Evolutionary conservation across 768 basidiomycete genomes (phyloP).

Genomic region (Sporobolomyces phaffii): DNA sequence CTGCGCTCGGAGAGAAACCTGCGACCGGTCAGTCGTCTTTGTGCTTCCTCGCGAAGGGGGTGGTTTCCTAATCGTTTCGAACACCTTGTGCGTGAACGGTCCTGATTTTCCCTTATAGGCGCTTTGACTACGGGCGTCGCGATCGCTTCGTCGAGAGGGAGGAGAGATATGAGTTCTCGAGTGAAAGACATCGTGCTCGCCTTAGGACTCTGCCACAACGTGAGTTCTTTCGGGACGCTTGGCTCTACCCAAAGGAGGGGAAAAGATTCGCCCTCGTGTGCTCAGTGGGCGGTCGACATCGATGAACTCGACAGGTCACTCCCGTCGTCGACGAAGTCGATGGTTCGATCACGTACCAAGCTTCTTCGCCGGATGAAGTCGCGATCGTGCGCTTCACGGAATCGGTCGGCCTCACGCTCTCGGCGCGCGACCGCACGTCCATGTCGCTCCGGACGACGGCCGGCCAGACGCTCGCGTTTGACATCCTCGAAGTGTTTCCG

Average conservation of each 20-base stretch:
- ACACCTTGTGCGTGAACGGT: background rate
- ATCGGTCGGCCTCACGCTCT: conserved; percentile 82
- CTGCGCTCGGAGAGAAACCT: conserved; percentile 66
- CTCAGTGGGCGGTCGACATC: no score
- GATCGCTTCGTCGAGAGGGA: conserved; percentile 67
- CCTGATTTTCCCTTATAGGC: background rate
- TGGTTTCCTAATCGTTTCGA: no score
- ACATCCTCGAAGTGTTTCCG: conserved; percentile 90
- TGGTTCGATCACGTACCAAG: conserved; percentile 91
- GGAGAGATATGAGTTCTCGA: conserved; percentile 89
- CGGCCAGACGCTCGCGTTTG: conserved; percentile 62
- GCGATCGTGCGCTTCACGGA: conserved; percentile 97
- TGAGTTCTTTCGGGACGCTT: conserved; percentile 46
- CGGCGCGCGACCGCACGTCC: conserved; percentile 80
- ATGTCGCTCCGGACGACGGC: conserved; percentile 73
- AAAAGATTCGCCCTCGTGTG: no score
- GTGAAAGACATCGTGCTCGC: conserved; percentile 88
- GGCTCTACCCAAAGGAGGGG: no score
- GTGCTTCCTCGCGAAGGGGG: no score
- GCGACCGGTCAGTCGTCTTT: conserved; percentile 53
- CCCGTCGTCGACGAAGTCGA: conserved; percentile 85
- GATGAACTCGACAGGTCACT: no score
- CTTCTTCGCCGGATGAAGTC: conserved; percentile 97
- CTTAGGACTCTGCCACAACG: conserved; percentile 93
- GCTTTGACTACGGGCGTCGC: conserved; percentile 66